phyloP scores from a whole-genome alignment of 2,329 filamentous ascomycete genomes.

The Trichoderma cornu-damae region DNA sequence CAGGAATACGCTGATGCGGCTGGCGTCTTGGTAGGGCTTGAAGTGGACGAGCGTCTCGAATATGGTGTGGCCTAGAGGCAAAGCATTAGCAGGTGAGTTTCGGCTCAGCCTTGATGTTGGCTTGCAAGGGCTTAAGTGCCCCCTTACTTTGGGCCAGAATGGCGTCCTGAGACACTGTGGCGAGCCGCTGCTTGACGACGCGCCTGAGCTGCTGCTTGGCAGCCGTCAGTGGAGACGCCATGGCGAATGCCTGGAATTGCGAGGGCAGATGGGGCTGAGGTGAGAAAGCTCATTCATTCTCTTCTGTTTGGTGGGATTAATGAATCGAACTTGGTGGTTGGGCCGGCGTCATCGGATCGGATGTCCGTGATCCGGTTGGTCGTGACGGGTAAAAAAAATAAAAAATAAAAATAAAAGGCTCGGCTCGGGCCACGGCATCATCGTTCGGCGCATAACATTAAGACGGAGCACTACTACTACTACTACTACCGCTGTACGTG shows the following conservation, averaged over 20 bases:
- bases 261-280: too few species aligned
- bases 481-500: too few species aligned
- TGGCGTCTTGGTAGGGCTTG: constrained; percentile 69
- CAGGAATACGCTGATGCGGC: constrained; percentile 76
- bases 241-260: constrained; percentile 29
- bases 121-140: too few species aligned
- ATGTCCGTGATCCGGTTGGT: constrained; percentile 8
- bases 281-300: too few species aligned
- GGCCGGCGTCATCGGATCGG: constrained; percentile 8
- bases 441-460: too few species aligned
- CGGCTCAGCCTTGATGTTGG: too few species aligned
- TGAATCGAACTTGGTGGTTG: constrained; percentile 3
- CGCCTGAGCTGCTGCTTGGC: constrained; percentile 73
- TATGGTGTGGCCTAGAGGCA: constrained; percentile 54
- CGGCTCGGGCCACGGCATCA: neutral
- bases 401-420: neutral
- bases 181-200: constrained; percentile 63
- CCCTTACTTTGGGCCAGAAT: constrained; percentile 66
- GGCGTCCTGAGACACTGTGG: constrained; percentile 55
- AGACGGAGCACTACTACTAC: neutral
- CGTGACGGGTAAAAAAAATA: neutral
- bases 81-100: too few species aligned
- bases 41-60: constrained; percentile 61
- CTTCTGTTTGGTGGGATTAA: too few species aligned
- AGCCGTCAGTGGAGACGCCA: constrained; percentile 52